These are phyloP conservation scores for Pyrenochaeta sp. DNA, from an alignment of 2,329 filamentous ascomycete genomes.

Conservation along the genomic window DNA sequence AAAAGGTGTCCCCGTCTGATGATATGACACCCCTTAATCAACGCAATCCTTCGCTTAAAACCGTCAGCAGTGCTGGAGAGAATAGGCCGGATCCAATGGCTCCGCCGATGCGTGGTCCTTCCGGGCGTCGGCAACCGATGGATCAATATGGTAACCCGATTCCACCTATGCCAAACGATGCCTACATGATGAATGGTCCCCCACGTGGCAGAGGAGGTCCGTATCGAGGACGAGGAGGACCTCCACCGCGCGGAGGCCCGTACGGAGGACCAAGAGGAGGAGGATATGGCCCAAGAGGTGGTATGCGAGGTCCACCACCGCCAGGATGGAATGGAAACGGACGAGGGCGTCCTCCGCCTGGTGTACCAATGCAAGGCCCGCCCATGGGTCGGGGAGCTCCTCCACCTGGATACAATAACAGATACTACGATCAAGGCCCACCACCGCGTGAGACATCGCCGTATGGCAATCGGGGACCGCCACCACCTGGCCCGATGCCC, in stretches of 20 bases:
- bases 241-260: slow-evolving; percentile 47
- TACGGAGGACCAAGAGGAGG: slow-evolving; percentile 46
- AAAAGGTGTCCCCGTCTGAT: slow-evolving; percentile 68
- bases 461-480: slow-evolving; percentile 64
- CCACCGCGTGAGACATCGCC: slow-evolving; percentile 49
- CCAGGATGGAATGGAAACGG: slow-evolving; percentile 52
- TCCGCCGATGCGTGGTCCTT: slow-evolving; percentile 49
- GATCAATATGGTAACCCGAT: slow-evolving; percentile 73
- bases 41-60: slow-evolving; percentile 67
- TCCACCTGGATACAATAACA: slow-evolving; percentile 54
- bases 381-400: slow-evolving; percentile 53
- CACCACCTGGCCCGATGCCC: slow-evolving; percentile 57
- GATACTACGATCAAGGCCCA: slow-evolving; percentile 53
- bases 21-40: slow-evolving; percentile 76
- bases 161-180: slow-evolving; percentile 54
- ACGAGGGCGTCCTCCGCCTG: slow-evolving; percentile 43
- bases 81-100: slow-evolving; percentile 50
- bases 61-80: slow-evolving; percentile 57
- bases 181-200: slow-evolving; percentile 54
- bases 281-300: slow-evolving; percentile 48
- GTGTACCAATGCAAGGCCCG: slow-evolving; percentile 45
- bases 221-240: slow-evolving; percentile 51
- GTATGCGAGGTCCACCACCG: slow-evolving; percentile 51
- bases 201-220: slow-evolving; percentile 53
- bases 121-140: slow-evolving; percentile 52